Percentiles rank a stretch among this genome's conserved stretches.
Conservation (phyloP, 2,329 filamentous ascomycete genomes). For the Cordyceps cateniannulata region DNA sequence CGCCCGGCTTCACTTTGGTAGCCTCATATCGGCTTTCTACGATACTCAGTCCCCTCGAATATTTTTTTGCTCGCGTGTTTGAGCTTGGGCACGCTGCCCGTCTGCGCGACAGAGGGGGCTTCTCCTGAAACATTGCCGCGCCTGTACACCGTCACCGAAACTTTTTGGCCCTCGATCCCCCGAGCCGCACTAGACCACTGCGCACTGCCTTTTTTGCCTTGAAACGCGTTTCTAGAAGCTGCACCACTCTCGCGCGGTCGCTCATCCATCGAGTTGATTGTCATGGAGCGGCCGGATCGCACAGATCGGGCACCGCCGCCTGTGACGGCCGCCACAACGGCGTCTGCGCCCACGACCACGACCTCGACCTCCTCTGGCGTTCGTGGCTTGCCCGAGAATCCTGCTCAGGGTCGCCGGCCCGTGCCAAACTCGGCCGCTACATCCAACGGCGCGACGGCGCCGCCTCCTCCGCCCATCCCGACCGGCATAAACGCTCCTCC, state of each 20-base stretch:
- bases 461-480: conserved; percentile 40
- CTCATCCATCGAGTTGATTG: conserved; percentile 15
- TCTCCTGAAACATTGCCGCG: conserved; percentile 11
- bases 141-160: conserved; percentile 8
- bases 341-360: background rate
- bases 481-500: conserved; percentile 41
- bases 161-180: conserved; percentile 4
- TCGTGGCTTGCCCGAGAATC: conserved; percentile 35
- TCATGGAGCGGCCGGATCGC: conserved; percentile 28
- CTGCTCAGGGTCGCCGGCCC: conserved; percentile 31
- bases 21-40: conserved; percentile 1
- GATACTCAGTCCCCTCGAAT: background rate
- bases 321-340: conserved; percentile 16
- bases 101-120: conserved; percentile 10
- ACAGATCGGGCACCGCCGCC: conserved; percentile 8
- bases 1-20: conserved; percentile 1
- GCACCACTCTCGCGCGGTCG: conserved; percentile 17
- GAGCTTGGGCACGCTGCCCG: background rate
- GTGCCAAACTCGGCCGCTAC: conserved; percentile 32
- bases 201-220: conserved; percentile 7
- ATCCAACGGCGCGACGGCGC: conserved; percentile 35
- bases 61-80: conserved; percentile 3
- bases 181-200: background rate
- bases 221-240: conserved; percentile 17
- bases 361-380: background rate